Evolutionary conservation across 306 rosid species (phyloP), one percentile per base, ranked within the genome.

Genomic region (Arachis hypogaea): DNA sequence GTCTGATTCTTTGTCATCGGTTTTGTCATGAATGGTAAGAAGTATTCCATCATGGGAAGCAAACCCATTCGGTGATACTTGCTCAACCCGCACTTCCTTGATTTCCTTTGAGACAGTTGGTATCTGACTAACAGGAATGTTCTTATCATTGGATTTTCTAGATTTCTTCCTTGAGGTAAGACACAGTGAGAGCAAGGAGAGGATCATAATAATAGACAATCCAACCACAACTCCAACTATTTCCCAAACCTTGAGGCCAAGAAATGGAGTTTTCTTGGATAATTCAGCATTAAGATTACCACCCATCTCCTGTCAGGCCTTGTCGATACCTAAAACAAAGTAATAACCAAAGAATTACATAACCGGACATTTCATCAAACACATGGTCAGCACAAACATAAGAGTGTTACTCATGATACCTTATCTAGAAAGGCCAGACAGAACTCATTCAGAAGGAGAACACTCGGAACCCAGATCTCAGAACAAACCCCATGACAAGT

Each of bases 91-190:
- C 59, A 92, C 92, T 74, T 92, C 94, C 86, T 89, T 93, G 61
- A 93, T 93, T 76, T 93, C 98, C 82, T 93, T 93, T 3, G 98
- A 93, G n/a, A 88, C 82, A 33, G 79, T 57, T 41, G 98, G 98
- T 87, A 91, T 93, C 81, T 85, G 96, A 80, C 82, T 87, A 14
- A 51, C 69, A 63, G 92, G 97, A 52, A 83, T 72, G 46, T 68
- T 51, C 14, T 50, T 83, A 56, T 77, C 73, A 75, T 80, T 77
- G n/a, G 85, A 71, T 80, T 81, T 87, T 75, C 86, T 82, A 30
- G 94, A 89, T 64, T 86, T 93, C 87, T 91, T 90, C 77, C 86
- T 83, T 47, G 83, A 86, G 40, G 90, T 86, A 29, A 93, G 97
- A 71, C 96, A 89, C 7, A 93, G 61, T 50, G 98, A 88, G 52